A percentile compares a stretch with the other conserved stretches of the same genome.
Evolutionary conservation across 169 alveolate genomes (phyloP).

Genomic region (Neospora caninum): DNA sequence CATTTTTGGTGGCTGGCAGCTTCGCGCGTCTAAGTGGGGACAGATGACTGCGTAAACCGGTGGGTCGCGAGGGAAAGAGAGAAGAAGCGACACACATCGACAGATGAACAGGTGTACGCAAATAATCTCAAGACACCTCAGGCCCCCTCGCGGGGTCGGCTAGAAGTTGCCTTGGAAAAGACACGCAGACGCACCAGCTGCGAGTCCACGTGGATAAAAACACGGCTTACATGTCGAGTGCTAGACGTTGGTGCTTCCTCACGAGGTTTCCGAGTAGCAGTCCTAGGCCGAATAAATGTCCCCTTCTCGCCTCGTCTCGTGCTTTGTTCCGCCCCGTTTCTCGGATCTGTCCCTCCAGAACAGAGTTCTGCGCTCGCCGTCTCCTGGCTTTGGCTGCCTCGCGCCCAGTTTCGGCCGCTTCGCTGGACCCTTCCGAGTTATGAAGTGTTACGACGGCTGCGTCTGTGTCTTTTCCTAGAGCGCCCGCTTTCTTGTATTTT

Average conservation of each 20-base stretch:
- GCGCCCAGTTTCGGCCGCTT: background rate
- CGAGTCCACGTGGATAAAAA: too few relatives aligned
- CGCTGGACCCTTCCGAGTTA: too few relatives aligned
- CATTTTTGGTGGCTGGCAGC: too few relatives aligned
- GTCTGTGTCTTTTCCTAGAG: background rate
- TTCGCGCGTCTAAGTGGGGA: too few relatives aligned
- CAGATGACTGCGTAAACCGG: too few relatives aligned
- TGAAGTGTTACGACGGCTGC: background rate
- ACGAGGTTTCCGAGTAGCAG: background rate
- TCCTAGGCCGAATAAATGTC: background rate
- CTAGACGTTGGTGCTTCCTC: background rate
- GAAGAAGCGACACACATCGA: too few relatives aligned
- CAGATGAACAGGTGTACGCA: too few relatives aligned
- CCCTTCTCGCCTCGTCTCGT: background rate
- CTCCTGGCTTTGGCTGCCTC: background rate
- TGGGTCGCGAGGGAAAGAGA: too few relatives aligned
- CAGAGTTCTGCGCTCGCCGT: background rate
- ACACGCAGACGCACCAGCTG: too few relatives aligned
- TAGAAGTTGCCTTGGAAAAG: too few relatives aligned
- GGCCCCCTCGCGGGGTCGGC: too few relatives aligned
- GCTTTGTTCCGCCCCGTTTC: background rate
- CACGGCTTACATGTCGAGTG: background rate
- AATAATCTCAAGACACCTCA: too few relatives aligned
- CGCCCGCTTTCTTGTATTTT: background rate
- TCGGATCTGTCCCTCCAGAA: background rate